Base-by-base conservation (phyloP, 441 rosid genomes). In the Aleurites moluccanus region DNA sequence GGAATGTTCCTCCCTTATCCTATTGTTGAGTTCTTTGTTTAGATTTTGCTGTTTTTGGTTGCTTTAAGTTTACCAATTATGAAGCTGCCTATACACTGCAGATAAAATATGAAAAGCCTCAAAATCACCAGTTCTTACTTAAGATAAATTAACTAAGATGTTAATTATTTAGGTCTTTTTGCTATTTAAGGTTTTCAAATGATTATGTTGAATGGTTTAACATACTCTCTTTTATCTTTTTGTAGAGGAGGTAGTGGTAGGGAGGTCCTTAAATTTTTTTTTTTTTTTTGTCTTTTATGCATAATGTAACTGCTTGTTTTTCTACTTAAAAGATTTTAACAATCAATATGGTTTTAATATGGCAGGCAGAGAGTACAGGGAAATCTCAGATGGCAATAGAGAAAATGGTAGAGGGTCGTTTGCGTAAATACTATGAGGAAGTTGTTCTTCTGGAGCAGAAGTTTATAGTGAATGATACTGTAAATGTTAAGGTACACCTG, bases 381-480 rank as follows among this genome's bases (percentile, higher is more conserved):
- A 96, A 89, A 85, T 75, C 94, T 44, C 88, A 82, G 77, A 88
- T 90, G 88, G 94, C 90, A 20, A 68, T 96, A 77, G 97, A 96
- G 77, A 96, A 92, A 85, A 93, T 93, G 93, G 92, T 96, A 62
- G 98, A 92, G 86, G 97, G 99, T 13, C 98, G 97, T 64, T 73
- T 93, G 68, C 92, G 97, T 69, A 95, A 95, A 80, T 95, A 91
- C 81, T 88, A 83, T 64, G 98, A 95, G 86, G 98, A 96, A 80
- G 92, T 91, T 80, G 97, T 90, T 79, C 82, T 96, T 33, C 81
- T 86, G 94, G 97, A 96, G 82, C 98, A 96, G 81, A 92, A 90
- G 70, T 96, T 90, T 79, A 82, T 92, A 59, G 28, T 90, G 61
- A 87, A 92, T 75, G 98, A 96, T 62, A 50, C 88, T 59, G 33